These are phyloP conservation scores for Trifolium fragiferum DNA, from an alignment of 306 rosid genomes.

Conservation along the genomic window DNA sequence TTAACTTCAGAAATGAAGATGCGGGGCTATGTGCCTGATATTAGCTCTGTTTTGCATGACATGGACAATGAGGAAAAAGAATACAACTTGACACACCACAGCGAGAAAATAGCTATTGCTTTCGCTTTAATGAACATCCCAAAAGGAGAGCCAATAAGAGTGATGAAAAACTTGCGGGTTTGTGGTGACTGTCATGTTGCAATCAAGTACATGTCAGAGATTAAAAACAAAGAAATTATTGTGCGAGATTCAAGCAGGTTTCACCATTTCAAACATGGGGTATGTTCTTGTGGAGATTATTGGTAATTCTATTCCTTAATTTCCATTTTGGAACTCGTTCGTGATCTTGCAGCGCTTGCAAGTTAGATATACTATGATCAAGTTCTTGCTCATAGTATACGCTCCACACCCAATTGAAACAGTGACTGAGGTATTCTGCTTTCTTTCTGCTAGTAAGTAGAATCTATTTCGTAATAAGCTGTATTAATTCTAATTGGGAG, in stretches of 20 bases:
- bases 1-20: constrained; percentile 76
- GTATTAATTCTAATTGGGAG: constrained; percentile 10
- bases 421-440: constrained; percentile 74
- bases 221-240: constrained; percentile 61
- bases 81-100: constrained; percentile 71
- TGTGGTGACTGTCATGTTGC: constrained; percentile 83
- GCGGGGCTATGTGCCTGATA: constrained; percentile 80
- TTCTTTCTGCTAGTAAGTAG: constrained; percentile 38
- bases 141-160: constrained; percentile 64
- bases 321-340: constrained; percentile 29
- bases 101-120: constrained; percentile 88
- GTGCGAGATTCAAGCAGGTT: constrained; percentile 78
- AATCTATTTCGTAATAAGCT: constrained; percentile 29
- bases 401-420: constrained; percentile 85
- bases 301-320: constrained; percentile 52
- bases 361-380: constrained; percentile 39
- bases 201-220: constrained; percentile 69
- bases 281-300: constrained; percentile 85
- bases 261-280: constrained; percentile 83
- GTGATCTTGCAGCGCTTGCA: constrained; percentile 16
- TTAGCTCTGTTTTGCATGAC: constrained; percentile 73
- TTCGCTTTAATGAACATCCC: constrained; percentile 75
- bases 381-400: constrained; percentile 55
- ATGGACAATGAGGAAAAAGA: constrained; percentile 94
- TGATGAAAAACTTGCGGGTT: constrained; percentile 86